Evolutionary conservation across 2,329 filamentous ascomycete genomes (phyloP), one percentile per base, ranked within the genome.

Genomic region (Dryadomyces quercus-mongolicae): DNA sequence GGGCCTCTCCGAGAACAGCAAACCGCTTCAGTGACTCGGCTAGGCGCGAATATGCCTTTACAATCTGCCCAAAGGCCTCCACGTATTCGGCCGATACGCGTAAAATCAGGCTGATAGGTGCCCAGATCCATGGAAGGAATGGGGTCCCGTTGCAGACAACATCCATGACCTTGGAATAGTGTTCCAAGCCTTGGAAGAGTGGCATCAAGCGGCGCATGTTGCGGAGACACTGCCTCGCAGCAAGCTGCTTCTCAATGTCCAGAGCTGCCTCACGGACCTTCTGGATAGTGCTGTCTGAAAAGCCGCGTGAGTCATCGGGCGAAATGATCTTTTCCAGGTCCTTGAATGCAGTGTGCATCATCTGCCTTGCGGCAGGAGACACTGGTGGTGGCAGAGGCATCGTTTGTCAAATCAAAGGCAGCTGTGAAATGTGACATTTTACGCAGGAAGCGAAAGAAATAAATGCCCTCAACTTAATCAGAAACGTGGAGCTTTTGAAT

Each of bases 51-150:
- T 75, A 75, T 0, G 63, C 70, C 21, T 61, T 60, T 18, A 75
- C 66, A 4, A 75, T 62, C 1, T 62, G 56, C 18, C 76, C 71
- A 51, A 76, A 72, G 0, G 70, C 68, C 42, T 68, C 66, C 0
- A 68, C 58, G 18, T 67, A 68, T 1, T 73, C 70, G 0, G 58
- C 63, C 0, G 64, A 57, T 5, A 67, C 48, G 42, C 62, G 42
- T 0, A 71, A 52, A 3, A 72, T 62, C 2, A 72, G 57, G 8
- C 64, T 69, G 25, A 74, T 69, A 0, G 70, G 72, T 1, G 71
- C 71, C 74, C 74, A 77, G 1, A 76, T 62, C 67, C 67, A 75
- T 0, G 70, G 62, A 3, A 77, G 40, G 56, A 66, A 76, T 0
- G 68, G 69, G 0, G 72, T 76, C 0, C 72, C 73, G 48, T 75